These are phyloP conservation scores for Paecilomyces dactylethromorphus DNA, from an alignment of 2,329 filamentous ascomycete genomes.

Conservation along the genomic window DNA sequence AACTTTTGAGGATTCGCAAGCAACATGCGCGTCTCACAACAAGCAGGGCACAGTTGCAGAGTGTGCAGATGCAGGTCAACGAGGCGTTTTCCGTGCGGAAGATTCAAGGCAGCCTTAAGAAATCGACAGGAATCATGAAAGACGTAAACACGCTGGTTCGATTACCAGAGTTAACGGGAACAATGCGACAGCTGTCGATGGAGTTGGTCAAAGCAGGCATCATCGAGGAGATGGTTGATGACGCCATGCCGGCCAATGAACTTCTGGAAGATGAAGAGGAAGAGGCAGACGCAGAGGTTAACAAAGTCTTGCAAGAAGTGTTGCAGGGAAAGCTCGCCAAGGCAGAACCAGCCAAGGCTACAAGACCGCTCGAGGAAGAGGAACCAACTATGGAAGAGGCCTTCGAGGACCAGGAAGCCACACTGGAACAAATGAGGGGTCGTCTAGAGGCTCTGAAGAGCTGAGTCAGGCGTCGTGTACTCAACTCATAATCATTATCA, in stretches of 20 bases:
- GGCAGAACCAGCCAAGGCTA: constrained; percentile 52
- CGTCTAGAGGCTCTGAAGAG: constrained; percentile 86
- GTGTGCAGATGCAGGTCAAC: constrained; percentile 94
- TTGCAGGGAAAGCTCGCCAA: constrained; percentile 74
- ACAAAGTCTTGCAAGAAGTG: constrained; percentile 87
- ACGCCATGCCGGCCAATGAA: constrained; percentile 70
- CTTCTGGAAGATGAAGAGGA: constrained; percentile 64
- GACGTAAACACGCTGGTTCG: constrained; percentile 83
- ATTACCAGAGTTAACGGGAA: constrained; percentile 77
- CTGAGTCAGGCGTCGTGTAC: constrained; percentile 39
- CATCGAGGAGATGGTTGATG: constrained; percentile 94
- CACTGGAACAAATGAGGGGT: constrained; percentile 91
- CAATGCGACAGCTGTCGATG: constrained; percentile 79
- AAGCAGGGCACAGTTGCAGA: constrained; percentile 83
- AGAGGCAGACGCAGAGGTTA: constrained; percentile 78
- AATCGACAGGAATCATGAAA: constrained; percentile 90
- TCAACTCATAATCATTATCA: background rate
- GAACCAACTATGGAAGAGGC: constrained; percentile 55
- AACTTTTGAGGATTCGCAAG: constrained; percentile 76
- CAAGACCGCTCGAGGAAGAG: constrained; percentile 44
- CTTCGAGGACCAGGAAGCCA: constrained; percentile 80
- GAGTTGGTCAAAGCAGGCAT: constrained; percentile 94
- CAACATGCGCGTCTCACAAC: constrained; percentile 70
- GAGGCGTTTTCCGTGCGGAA: constrained; percentile 93
- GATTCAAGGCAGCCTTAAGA: constrained; percentile 86